Percentiles rank a stretch among this genome's conserved stretches.
These are phyloP conservation scores for Podila horticola DNA, from an alignment of 192 early-diverging fungal species.

Conservation along the genomic window DNA sequence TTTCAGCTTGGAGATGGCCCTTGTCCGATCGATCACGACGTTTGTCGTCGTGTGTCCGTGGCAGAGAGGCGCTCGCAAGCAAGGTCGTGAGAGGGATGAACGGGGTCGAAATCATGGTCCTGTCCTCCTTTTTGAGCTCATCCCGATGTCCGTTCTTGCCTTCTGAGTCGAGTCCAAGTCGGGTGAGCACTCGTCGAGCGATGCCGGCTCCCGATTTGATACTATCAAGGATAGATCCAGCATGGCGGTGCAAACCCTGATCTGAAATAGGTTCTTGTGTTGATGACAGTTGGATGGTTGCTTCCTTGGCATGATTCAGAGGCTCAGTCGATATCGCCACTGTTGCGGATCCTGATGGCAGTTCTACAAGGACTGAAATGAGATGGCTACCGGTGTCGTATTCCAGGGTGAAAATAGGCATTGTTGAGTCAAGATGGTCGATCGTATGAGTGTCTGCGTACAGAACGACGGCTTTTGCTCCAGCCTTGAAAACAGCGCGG, in stretches of 20 bases:
- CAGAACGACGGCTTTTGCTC: not conserved
- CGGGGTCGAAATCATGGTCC: slow-evolving; percentile 15
- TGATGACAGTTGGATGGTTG: not conserved
- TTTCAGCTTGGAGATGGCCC: not conserved
- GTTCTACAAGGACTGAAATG: not conserved
- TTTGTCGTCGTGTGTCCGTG: not conserved
- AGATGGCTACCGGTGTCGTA: not conserved
- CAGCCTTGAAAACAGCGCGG: not conserved
- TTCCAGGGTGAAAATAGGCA: not conserved
- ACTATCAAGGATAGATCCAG: not conserved
- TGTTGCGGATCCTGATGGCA: not conserved
- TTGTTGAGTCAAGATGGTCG: not conserved
- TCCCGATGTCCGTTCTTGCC: no score
- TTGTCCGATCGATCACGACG: not conserved
- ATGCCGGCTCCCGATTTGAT: not conserved
- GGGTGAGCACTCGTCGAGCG: no score
- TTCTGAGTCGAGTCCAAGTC: no score
- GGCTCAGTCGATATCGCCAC: no score
- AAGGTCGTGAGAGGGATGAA: slow-evolving; percentile 12
- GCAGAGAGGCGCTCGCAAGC: not conserved
- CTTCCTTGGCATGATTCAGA: not conserved
- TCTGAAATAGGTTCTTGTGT: not conserved
- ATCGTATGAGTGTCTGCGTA: not conserved
- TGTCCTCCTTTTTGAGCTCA: slow-evolving; percentile 11
- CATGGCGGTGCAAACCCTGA: not conserved